Percentiles rank a stretch among this genome's conserved stretches.
Evolutionary conservation across 768 basidiomycete genomes (phyloP).

Genomic region (Serendipita sp.): DNA sequence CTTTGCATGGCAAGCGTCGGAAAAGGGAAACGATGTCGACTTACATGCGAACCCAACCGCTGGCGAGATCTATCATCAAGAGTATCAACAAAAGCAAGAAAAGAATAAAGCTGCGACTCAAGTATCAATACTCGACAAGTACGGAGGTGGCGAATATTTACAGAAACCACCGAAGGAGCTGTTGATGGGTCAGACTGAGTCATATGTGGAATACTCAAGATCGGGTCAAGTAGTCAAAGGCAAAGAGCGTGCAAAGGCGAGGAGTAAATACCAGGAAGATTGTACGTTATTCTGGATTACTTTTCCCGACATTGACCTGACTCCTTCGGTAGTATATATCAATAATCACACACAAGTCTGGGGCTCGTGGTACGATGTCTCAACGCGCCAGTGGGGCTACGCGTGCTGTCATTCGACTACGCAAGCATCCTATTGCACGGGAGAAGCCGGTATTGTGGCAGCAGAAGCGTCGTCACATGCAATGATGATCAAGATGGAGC

Average conservation of each 20-base stretch:
- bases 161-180: constrained; percentile 83
- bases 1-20: constrained; percentile 94
- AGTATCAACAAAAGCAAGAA: constrained; percentile 88
- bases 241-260: constrained; percentile 68
- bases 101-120: constrained; percentile 76
- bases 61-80: constrained; percentile 78
- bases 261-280: constrained; percentile 94
- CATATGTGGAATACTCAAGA: constrained; percentile 94
- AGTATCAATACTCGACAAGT: constrained; percentile 77
- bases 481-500: constrained; percentile 3
- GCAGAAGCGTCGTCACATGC: constrained; percentile 41
- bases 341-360: constrained; percentile 95
- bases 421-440: constrained; percentile 84
- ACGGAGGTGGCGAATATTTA: constrained; percentile 88
- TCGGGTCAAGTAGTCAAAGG: constrained; percentile 86
- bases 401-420: constrained; percentile 83
- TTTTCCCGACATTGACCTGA: constrained; percentile 10
- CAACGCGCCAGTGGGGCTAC: constrained; percentile 74
- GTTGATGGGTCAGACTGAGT: constrained; percentile 87
- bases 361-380: constrained; percentile 85
- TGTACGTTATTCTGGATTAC: constrained; percentile 33
- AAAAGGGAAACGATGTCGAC: constrained; percentile 88
- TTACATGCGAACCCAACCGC: constrained; percentile 93
- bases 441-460: constrained; percentile 68
- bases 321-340: constrained; percentile 42